A percentile compares a stretch with the other conserved stretches of the same genome.
phyloP scores from a whole-genome alignment of 1,284 basidiomycete genomes.

The Xerocomus minutiporus region DNA sequence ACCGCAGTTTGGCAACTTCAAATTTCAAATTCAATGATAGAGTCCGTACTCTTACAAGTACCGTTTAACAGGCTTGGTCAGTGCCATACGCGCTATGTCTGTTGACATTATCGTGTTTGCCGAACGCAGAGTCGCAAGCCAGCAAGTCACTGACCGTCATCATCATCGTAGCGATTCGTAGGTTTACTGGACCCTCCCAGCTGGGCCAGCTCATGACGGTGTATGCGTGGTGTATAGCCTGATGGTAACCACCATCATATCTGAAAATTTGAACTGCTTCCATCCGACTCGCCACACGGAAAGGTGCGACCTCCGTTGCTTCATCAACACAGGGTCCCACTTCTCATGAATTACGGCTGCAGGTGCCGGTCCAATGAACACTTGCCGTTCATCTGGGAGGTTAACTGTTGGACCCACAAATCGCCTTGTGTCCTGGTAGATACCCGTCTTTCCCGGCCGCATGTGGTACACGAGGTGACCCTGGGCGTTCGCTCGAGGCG shows the following conservation, averaged over 20 bases:
- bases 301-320: background rate
- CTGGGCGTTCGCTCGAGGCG: conserved; percentile 7
- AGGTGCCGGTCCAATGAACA: background rate
- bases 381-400: background rate
- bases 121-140: no score
- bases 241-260: background rate
- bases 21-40: no score
- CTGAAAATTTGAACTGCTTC: background rate
- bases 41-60: no score
- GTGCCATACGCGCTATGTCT: no score
- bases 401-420: background rate
- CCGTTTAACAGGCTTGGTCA: no score
- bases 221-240: no score
- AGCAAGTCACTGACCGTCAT: no score
- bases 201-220: no score
- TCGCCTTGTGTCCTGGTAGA: background rate
- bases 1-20: no score
- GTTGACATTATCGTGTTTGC: no score
- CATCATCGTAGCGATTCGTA: no score
- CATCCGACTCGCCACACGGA: background rate
- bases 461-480: conserved; percentile 18
- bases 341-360: background rate
- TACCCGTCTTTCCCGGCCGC: background rate
- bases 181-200: no score
- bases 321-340: background rate